Percentiles rank a stretch among this genome's conserved stretches.
These are phyloP conservation scores for Phytophthora rubi DNA, from an alignment of 352 stramenopile genomes.

Conservation along the genomic window DNA sequence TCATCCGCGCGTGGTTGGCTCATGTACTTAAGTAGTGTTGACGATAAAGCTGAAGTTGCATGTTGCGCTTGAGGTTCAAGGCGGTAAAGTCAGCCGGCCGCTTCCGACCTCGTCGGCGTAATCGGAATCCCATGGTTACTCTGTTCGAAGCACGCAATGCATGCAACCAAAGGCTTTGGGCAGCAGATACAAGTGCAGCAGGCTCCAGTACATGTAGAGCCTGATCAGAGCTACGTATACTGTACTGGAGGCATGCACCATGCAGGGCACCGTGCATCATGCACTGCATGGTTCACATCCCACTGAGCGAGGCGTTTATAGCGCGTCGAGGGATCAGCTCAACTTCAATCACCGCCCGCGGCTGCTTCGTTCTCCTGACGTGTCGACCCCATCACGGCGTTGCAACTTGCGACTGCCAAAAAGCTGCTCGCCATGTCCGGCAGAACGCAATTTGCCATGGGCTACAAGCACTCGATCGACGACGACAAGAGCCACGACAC, in stretches of 20 bases:
- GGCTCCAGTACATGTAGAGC: too few species aligned
- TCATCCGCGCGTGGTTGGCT: conserved; percentile 15
- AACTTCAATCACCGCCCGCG: conserved; percentile 41
- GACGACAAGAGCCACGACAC: conserved; percentile 2
- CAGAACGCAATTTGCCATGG: conserved; percentile 38
- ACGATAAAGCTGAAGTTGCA: conserved; percentile 32
- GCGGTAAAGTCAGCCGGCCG: conserved; percentile 20
- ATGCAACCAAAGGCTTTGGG: neutral
- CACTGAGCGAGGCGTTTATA: conserved; percentile 13
- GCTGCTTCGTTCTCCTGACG: conserved; percentile 19
- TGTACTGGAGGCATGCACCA: too few species aligned
- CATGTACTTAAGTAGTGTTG: neutral
- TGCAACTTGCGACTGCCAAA: conserved; percentile 14
- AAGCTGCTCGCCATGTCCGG: conserved; percentile 15
- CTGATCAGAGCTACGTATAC: too few species aligned
- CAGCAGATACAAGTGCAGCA: neutral
- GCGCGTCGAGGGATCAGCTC: conserved; percentile 11
- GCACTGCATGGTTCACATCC: too few species aligned
- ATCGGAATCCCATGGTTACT: conserved; percentile 9
- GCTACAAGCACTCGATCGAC: conserved; percentile 23
- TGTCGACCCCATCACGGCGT: conserved; percentile 11
- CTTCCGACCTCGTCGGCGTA: conserved; percentile 15
- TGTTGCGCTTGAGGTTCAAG: conserved; percentile 25
- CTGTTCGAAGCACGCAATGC: neutral
- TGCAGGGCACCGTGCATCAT: too few species aligned